A percentile compares a stretch with the other conserved stretches of the same genome.
phyloP scores from a whole-genome alignment of 371 early-diverging fungal genomes.

The Dinochytrium kinnereticum region DNA sequence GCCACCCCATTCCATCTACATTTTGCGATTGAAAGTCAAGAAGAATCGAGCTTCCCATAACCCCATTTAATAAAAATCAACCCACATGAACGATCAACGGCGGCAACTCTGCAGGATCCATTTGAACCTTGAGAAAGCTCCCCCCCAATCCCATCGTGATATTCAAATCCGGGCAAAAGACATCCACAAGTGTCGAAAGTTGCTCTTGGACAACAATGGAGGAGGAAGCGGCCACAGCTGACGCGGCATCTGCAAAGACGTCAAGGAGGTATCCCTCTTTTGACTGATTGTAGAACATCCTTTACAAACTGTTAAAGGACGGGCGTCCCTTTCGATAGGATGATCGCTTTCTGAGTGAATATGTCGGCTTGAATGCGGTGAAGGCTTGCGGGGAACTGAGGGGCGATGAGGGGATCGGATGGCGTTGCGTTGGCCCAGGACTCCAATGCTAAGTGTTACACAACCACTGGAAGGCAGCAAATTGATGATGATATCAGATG shows the following conservation, averaged over 20 bases:
- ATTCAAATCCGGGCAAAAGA: slow-evolving; percentile 21
- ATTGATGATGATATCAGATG: too few species aligned
- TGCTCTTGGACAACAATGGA: neutral
- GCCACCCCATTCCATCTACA: too few species aligned
- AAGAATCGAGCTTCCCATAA: neutral
- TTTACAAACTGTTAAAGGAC: neutral
- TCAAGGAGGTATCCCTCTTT: slow-evolving; percentile 13
- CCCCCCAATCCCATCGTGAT: neutral
- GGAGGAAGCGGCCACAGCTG: neutral
- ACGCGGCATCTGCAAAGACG: slow-evolving; percentile 14
- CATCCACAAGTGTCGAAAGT: neutral
- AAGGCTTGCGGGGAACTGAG: neutral
- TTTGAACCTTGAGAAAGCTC: neutral
- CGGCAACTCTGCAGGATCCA: neutral
- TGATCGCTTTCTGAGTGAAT: neutral
- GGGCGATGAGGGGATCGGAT: too few species aligned
- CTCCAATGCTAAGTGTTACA: too few species aligned
- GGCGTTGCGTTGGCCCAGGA: too few species aligned
- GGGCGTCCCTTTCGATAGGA: neutral
- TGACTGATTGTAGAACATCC: slow-evolving; percentile 11
- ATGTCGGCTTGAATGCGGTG: neutral
- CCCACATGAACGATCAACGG: slow-evolving; percentile 10
- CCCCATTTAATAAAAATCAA: neutral
- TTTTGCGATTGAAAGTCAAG: too few species aligned
- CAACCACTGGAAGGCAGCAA: too few species aligned